phyloP scores from a whole-genome alignment of 1,284 basidiomycete genomes.

The Austropuccinia psidii region DNA sequence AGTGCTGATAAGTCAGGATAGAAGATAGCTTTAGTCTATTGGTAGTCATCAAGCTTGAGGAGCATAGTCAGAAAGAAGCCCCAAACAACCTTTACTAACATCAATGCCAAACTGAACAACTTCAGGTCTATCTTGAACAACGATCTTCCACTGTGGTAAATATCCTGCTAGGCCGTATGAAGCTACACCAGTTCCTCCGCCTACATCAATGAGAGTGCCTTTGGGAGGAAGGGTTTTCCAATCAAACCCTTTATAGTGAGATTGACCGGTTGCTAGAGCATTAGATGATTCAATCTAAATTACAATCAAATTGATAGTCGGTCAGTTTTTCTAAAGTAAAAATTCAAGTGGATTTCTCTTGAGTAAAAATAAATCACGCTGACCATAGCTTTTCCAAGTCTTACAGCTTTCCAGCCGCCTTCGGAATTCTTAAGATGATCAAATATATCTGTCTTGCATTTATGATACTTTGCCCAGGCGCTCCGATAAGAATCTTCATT shows the following conservation, averaged over 20 bases:
- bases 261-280: not conserved
- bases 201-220: constrained; percentile 3
- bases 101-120: not conserved
- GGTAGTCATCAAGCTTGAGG: not conserved
- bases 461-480: not conserved
- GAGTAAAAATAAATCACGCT: too few species aligned
- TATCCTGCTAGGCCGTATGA: not conserved
- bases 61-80: too few species aligned
- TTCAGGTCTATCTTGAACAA: constrained; percentile 12
- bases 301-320: too few species aligned
- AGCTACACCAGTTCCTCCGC: constrained; percentile 1
- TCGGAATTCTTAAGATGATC: not conserved
- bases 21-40: not conserved
- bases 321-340: too few species aligned
- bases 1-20: not conserved
- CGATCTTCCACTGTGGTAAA: not conserved
- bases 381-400: constrained; percentile 11
- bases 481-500: not conserved
- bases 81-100: not conserved
- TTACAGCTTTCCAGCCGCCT: not conserved
- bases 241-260: not conserved
- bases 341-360: too few species aligned
- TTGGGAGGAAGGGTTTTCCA: not conserved
- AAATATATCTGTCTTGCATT: not conserved
- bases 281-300: not conserved